phyloP scores from a whole-genome alignment of 179 eudicot genomes.

The Silene noctiflora region DNA sequence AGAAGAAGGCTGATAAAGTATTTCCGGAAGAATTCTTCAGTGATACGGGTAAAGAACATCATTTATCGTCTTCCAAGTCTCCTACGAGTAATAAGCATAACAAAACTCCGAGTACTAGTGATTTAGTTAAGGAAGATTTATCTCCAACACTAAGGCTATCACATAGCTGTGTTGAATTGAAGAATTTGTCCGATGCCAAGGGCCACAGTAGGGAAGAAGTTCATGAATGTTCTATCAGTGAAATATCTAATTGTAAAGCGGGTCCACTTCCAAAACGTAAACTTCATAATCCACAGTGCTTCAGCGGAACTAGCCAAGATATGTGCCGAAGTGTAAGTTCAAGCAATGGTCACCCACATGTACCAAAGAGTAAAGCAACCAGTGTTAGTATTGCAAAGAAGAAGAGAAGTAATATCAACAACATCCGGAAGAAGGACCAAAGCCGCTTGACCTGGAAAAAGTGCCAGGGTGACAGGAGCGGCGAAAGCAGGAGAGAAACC shows the following conservation, averaged over 20 bases:
- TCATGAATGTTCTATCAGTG: constrained; percentile 15
- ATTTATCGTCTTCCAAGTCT: constrained; percentile 8
- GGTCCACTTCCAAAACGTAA: constrained; percentile 1
- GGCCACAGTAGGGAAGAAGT: not conserved
- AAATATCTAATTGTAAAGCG: constrained; percentile 3
- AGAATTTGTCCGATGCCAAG: not conserved
- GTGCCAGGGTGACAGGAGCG: constrained; percentile 8
- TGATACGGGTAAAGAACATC: constrained; percentile 3
- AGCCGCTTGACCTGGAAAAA: constrained; percentile 15
- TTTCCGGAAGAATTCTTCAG: constrained; percentile 8
- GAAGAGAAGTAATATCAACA: not conserved
- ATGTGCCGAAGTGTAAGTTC: not conserved
- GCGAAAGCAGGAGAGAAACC: not conserved
- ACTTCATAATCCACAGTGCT: not conserved
- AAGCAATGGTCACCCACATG: not conserved
- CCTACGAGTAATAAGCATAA: not conserved
- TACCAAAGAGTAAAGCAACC: not conserved
- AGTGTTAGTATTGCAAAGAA: not conserved
- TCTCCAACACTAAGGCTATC: constrained; percentile 6
- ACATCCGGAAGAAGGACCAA: constrained; percentile 13
- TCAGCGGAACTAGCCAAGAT: not conserved
- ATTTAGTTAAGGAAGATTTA: not conserved
- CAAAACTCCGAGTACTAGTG: not conserved
- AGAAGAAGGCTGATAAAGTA: constrained; percentile 14
- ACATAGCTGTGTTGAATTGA: constrained; percentile 7